phyloP scores from a whole-genome alignment of 768 basidiomycete species.

The Leccinum sublutescens region DNA sequence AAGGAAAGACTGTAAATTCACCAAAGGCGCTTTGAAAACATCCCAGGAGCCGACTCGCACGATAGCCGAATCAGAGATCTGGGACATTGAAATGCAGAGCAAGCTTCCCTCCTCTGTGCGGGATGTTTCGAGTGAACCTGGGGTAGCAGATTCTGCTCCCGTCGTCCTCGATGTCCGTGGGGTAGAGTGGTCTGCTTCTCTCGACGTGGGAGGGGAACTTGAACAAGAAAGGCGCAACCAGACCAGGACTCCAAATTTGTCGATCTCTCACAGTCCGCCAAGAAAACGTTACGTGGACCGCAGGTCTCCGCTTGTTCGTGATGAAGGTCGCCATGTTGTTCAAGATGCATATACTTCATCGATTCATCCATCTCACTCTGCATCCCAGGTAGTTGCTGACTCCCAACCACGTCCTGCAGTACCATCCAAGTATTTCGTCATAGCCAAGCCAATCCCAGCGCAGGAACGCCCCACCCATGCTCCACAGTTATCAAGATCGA shows the following conservation, averaged over 20 bases:
- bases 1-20: not conserved
- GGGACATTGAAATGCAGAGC: slow-evolving; percentile 54
- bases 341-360: slow-evolving; percentile 23
- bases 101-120: slow-evolving; percentile 22
- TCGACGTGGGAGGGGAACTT: slow-evolving; percentile 1
- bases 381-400: slow-evolving; percentile 41
- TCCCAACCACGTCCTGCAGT: not conserved
- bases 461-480: not conserved
- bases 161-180: slow-evolving; percentile 38
- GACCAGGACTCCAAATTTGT: not conserved
- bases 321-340: not conserved
- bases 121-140: slow-evolving; percentile 18
- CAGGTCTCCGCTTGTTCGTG: slow-evolving; percentile 14
- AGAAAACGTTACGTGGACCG: not conserved
- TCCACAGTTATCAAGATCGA: not conserved
- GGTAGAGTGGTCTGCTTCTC: slow-evolving; percentile 28
- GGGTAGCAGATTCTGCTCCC: slow-evolving; percentile 19
- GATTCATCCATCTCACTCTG: slow-evolving; percentile 53
- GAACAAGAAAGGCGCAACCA: not conserved
- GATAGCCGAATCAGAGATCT: slow-evolving; percentile 41
- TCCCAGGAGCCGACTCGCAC: slow-evolving; percentile 2
- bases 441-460: not conserved
- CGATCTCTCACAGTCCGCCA: not conserved
- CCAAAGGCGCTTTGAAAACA: not conserved
- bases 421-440: slow-evolving; percentile 14